These are phyloP conservation scores for Agaricales sp. DNA, from an alignment of 1,284 basidiomycete species.

Conservation along the genomic window DNA sequence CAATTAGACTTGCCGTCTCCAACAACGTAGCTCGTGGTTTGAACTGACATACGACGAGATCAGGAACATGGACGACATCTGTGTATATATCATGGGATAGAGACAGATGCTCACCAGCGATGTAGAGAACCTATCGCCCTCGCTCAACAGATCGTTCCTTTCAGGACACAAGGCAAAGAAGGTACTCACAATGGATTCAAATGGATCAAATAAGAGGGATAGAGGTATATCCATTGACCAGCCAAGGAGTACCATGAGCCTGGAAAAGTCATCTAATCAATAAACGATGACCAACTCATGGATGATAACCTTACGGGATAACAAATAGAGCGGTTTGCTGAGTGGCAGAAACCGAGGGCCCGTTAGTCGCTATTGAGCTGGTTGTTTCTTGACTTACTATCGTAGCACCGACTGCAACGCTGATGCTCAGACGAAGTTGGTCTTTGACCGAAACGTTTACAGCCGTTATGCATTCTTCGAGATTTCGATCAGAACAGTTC, in stretches of 20 bases:
- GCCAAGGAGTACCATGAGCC: slow-evolving; percentile 48
- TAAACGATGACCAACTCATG: background rate
- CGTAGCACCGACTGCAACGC: slow-evolving; percentile 83
- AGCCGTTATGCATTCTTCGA: slow-evolving; percentile 58
- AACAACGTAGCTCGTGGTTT: slow-evolving; percentile 56
- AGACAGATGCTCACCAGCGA: slow-evolving; percentile 26
- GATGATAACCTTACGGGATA: slow-evolving; percentile 51
- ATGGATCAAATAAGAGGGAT: slow-evolving; percentile 70
- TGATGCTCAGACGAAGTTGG: slow-evolving; percentile 62
- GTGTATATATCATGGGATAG: slow-evolving; percentile 19
- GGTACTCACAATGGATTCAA: slow-evolving; percentile 54
- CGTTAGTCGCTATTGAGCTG: too few species aligned
- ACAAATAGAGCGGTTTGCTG: slow-evolving; percentile 88
- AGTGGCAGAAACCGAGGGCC: slow-evolving; percentile 1
- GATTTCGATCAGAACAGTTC: background rate
- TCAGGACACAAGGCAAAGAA: background rate
- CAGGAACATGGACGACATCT: too few species aligned
- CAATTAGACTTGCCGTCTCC: slow-evolving; percentile 61
- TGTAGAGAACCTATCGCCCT: slow-evolving; percentile 20
- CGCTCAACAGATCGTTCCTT: background rate
- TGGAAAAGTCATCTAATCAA: slow-evolving; percentile 14
- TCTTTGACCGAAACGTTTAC: slow-evolving; percentile 78
- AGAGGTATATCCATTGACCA: slow-evolving; percentile 67
- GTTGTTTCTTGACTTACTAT: slow-evolving; percentile 45
- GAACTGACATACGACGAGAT: slow-evolving; percentile 29